Evolutionary conservation across 108 stramenopile species (phyloP), one percentile per base, ranked within the genome.

Genomic region (Aurantiochytrium sp.): DNA sequence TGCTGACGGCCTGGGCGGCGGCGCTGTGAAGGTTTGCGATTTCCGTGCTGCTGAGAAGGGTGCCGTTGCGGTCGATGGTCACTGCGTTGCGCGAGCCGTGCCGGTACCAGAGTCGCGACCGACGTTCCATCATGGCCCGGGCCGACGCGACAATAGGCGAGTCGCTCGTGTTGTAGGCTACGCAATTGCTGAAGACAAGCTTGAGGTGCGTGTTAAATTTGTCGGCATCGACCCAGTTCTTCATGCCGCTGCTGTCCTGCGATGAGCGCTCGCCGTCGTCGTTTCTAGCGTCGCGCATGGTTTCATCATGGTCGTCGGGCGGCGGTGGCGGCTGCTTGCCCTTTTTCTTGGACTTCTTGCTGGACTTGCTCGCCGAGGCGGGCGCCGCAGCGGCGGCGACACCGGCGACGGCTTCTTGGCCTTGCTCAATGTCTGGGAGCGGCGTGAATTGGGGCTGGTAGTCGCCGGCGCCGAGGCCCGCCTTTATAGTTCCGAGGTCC

Each of bases 401-500:
- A 6, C n/a, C n/a, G n/a, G n/a, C n/a, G n/a, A n/a, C n/a, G n/a
- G n/a, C n/a, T 65, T 2, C 34, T 65, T 65, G 15, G 59, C 27
- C 10, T 10, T 32, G 59, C 59, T 65, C 15, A 65, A n/a, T 24
- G 21, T 17, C 73, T 12, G n/a, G 42, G n/a, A 48, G n/a, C 27
- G 45, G 42, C 21, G 24, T 27, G 59, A 65, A 65, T 19, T 65
- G 22, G 21, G 73, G 73, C 39, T 1, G 15, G 39, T 97, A 94
- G 68, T 93, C 92, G n/a, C 92, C 90, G 89, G 12, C 85, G 30
- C 89, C 85, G 85, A 94, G 91, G 36, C 55, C 87, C 34, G 90
- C 90, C 59, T 92, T 90, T 39, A 96, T 92, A 3, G 95, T 95
- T 1, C 95, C 96, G 8, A 97, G 92, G 87, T 97, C 96, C 96